Base-by-base conservation (phyloP, 495 filamentous ascomycete species). In the Lasiosphaeria ovina region DNA sequence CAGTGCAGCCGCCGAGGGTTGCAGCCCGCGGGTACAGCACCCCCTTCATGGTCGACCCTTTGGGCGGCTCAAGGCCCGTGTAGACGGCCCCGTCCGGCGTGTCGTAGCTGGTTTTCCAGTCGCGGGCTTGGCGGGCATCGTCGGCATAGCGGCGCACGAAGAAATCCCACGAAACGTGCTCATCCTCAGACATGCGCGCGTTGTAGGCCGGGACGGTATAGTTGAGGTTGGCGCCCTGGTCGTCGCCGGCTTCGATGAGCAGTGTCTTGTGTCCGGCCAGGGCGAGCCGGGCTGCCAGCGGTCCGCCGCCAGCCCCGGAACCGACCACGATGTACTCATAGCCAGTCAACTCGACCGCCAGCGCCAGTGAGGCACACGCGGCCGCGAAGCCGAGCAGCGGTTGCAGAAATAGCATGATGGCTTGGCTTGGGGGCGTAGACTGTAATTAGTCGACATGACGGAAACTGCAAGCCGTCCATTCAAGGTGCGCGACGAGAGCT, bases 241-340 rank as follows among this genome's bases (percentile, higher is more conserved):
- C 81, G 62, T 78, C 76, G 35, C 85, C 85, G 12, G 85, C 80
- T 55, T 88, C 85, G 45, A 88, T 74, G 3, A 88, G 71, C 2
- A 87, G 78, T 0, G 80, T 80, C 55, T 75, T 83, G 69, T 83
- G 77, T 3, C 84, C 84, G 16, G 82, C 81, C n/a, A 82, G 72
- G 7, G 85, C 85, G 3, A 88, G 77, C 10, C 81, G 77, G 16
- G 83, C 81, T 6, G 85, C 85, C 6, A 88, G 68, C 1, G 83
- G 84, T 12, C 82, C 82, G 12, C 85, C 85, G 11, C 86, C 85
- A 5, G 86, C 78, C 12, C 86, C 86, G 42, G 79, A 83, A n/a
- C 86, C 86, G 3, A 88, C 79, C 8, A 88, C 75, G 38, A 88
- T 75, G 66, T 87, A 88, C 51, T 88, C 86, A 66, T 87, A 87